A percentile compares a stretch with the other conserved stretches of the same genome.
phyloP scores from a whole-genome alignment of 805 yeast species.

The Ogataea pignaliae region DNA sequence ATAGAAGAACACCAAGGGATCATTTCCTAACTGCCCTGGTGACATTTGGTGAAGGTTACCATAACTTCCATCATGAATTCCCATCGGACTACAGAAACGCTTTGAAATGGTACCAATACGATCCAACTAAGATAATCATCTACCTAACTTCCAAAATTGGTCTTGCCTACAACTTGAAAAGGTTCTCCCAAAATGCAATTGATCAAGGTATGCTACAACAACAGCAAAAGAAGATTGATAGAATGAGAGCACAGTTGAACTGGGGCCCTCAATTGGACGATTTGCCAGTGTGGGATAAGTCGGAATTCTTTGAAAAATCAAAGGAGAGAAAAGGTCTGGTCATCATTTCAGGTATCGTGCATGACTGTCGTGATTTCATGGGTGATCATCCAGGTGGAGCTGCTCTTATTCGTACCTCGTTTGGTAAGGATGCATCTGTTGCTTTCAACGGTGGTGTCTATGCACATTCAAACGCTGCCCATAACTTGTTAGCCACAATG shows the following conservation, averaged over 20 bases:
- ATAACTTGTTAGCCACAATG: constrained; percentile 74
- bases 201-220: constrained; percentile 81
- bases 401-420: constrained; percentile 62
- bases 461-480: constrained; percentile 83
- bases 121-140: constrained; percentile 70
- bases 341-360: constrained; percentile 74
- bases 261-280: constrained; percentile 71
- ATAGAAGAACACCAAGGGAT: constrained; percentile 83
- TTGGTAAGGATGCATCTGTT: constrained; percentile 77
- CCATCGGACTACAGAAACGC: constrained; percentile 89
- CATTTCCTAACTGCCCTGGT: constrained; percentile 76
- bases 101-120: constrained; percentile 82
- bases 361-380: constrained; percentile 64
- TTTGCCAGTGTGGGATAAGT: constrained; percentile 72
- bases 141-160: constrained; percentile 60
- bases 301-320: constrained; percentile 50
- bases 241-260: constrained; percentile 54
- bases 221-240: constrained; percentile 73
- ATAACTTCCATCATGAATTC: constrained; percentile 87
- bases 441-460: constrained; percentile 87
- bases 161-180: constrained; percentile 67
- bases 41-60: constrained; percentile 87
- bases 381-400: constrained; percentile 85
- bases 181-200: constrained; percentile 74
- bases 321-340: constrained; percentile 53